phyloP scores from a whole-genome alignment of 352 stramenopile species.

The Pythium chondricola region DNA sequence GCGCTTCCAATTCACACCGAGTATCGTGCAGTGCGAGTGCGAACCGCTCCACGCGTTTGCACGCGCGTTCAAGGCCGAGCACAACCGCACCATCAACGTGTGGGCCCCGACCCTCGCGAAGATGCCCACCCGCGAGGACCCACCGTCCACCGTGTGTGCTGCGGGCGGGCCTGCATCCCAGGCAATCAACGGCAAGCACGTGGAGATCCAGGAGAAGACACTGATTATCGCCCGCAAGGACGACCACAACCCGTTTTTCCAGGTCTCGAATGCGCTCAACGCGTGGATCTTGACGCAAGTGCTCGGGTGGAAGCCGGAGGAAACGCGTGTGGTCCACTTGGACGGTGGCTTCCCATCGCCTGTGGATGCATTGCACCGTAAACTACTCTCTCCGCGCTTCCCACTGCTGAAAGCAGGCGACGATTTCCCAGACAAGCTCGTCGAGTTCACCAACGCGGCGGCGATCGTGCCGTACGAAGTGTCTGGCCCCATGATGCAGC shows the following conservation, averaged over 20 bases:
- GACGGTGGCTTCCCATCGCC: conserved; percentile 22
- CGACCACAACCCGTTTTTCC: conserved; percentile 35
- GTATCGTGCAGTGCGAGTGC: conserved; percentile 16
- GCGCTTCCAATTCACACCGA: conserved; percentile 17
- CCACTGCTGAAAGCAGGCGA: conserved; percentile 12
- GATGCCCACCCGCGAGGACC: neutral
- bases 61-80: neutral
- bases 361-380: conserved; percentile 17
- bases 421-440: conserved; percentile 21
- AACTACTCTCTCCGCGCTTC: conserved; percentile 12
- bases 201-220: conserved; percentile 14
- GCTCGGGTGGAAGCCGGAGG: conserved; percentile 6
- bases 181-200: neutral
- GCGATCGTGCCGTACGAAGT: conserved; percentile 46
- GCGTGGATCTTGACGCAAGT: conserved; percentile 20
- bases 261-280: conserved; percentile 22
- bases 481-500: conserved; percentile 58
- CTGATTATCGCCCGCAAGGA: conserved; percentile 25
- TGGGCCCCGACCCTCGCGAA: conserved; percentile 3
- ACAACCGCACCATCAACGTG: conserved; percentile 4
- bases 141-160: conserved; percentile 5
- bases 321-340: conserved; percentile 22
- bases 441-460: conserved; percentile 31
- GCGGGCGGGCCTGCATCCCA: no score
- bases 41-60: conserved; percentile 7